phyloP scores from a whole-genome alignment of 2,329 filamentous ascomycete species.

The Ilyonectria sp. region DNA sequence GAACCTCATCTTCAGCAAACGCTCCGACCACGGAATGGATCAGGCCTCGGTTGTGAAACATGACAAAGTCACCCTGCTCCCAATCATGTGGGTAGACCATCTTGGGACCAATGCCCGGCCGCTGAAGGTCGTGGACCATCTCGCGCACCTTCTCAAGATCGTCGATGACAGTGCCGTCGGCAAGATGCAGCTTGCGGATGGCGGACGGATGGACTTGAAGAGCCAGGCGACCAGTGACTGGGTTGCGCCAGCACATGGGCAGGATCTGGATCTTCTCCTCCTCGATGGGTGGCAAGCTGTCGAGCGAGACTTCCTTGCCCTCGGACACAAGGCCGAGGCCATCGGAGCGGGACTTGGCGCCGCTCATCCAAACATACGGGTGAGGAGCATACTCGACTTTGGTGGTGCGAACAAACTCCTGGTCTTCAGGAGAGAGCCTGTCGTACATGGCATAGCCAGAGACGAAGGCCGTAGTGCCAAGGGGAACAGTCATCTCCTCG shows the following conservation, averaged over 20 bases:
- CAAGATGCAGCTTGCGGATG: slow-evolving; percentile 77
- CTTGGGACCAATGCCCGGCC: slow-evolving; percentile 78
- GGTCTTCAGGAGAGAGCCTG: slow-evolving; percentile 74
- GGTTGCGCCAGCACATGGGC: slow-evolving; percentile 85
- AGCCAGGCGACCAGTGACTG: slow-evolving; percentile 77
- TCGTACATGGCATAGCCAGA: slow-evolving; percentile 81
- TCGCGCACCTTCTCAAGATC: slow-evolving; percentile 77
- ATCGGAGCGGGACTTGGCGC: slow-evolving; percentile 75
- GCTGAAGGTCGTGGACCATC: slow-evolving; percentile 78
- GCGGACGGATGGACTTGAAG: slow-evolving; percentile 83
- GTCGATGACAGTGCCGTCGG: slow-evolving; percentile 78
- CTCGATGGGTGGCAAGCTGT: slow-evolving; percentile 76
- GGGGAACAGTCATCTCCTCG: slow-evolving; percentile 77
- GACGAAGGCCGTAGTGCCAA: slow-evolving; percentile 84
- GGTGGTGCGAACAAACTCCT: slow-evolving; percentile 77
- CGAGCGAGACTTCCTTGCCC: slow-evolving; percentile 71
- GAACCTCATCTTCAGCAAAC: slow-evolving; percentile 80
- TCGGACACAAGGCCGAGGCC: slow-evolving; percentile 82
- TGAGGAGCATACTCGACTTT: slow-evolving; percentile 83
- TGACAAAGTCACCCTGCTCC: slow-evolving; percentile 81
- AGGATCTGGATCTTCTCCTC: slow-evolving; percentile 77
- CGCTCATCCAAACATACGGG: slow-evolving; percentile 87
- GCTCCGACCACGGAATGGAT: slow-evolving; percentile 83
- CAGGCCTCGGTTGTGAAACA: slow-evolving; percentile 85
- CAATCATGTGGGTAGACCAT: slow-evolving; percentile 83